Evolutionary conservation across 805 yeast genomes (phyloP).

Genomic region (Wickerhamomyces silvicola): DNA sequence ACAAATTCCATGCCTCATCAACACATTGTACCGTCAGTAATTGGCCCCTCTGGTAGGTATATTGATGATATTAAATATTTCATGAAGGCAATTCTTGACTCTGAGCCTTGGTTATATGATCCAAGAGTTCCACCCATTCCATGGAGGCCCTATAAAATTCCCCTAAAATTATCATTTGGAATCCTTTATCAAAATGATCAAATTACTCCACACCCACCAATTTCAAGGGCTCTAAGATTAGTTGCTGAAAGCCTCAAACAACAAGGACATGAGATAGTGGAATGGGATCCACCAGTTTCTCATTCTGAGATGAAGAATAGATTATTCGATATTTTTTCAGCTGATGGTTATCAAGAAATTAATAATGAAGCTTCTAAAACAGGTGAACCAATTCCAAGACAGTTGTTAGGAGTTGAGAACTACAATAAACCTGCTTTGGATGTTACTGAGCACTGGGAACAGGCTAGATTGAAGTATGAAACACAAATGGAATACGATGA

Average conservation of each 20-base stretch:
- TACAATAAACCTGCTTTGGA: slow-evolving; percentile 4
- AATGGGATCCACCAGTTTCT: slow-evolving; percentile 32
- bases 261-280: slow-evolving; percentile 37
- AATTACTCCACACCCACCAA: slow-evolving; percentile 51
- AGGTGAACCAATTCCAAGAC: slow-evolving; percentile 28
- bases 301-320: slow-evolving; percentile 20
- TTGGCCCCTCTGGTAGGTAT: slow-evolving; percentile 63
- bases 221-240: slow-evolving; percentile 36
- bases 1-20: slow-evolving; percentile 17
- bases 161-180: slow-evolving; percentile 37
- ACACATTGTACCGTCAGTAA: slow-evolving; percentile 50
- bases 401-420: slow-evolving; percentile 22
- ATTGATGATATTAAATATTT: slow-evolving; percentile 60
- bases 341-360: slow-evolving; percentile 31
- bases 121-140: slow-evolving; percentile 45
- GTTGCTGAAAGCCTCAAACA: slow-evolving; percentile 20
- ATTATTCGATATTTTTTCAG: slow-evolving; percentile 24
- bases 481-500: slow-evolving; percentile 31
- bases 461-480: slow-evolving; percentile 28
- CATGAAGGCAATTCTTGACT: slow-evolving; percentile 44
- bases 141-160: slow-evolving; percentile 33
- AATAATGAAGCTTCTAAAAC: slow-evolving; percentile 21
- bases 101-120: slow-evolving; percentile 49
- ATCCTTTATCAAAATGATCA: slow-evolving; percentile 33
- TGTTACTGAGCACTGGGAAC: slow-evolving; percentile 34